phyloP scores from a whole-genome alignment of 768 basidiomycete species.

The Cubamyces sp. region DNA sequence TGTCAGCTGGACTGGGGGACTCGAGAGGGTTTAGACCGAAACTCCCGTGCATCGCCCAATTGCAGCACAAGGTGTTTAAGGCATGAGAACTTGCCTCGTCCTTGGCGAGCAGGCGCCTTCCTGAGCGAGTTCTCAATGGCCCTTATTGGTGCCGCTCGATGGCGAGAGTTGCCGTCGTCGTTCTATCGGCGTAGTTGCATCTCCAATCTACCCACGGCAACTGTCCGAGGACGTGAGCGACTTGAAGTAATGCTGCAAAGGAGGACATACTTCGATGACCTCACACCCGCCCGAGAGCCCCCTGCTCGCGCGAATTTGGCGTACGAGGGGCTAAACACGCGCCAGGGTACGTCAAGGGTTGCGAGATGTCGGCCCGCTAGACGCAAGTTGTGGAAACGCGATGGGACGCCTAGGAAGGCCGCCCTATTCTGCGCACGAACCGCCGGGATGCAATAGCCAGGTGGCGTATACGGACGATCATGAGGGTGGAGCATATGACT shows the following conservation, averaged over 20 bases:
- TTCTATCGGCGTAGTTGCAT: slow-evolving; percentile 17
- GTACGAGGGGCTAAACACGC: slow-evolving; percentile 1
- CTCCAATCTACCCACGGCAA: slow-evolving; percentile 14
- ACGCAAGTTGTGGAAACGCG: slow-evolving; percentile 13
- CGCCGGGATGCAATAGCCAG: slow-evolving; percentile 17
- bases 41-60: slow-evolving; percentile 4
- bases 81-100: slow-evolving; percentile 14
- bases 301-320: not conserved
- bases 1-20: slow-evolving; percentile 27
- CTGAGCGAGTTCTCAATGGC: slow-evolving; percentile 2
- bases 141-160: slow-evolving; percentile 12
- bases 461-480: slow-evolving; percentile 19
- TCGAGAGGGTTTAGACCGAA: slow-evolving; percentile 25
- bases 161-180: slow-evolving; percentile 2
- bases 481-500: slow-evolving; percentile 27
- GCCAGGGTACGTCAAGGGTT: slow-evolving; percentile 9
- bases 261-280: not conserved
- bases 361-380: not conserved
- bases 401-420: slow-evolving; percentile 19
- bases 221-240: not conserved
- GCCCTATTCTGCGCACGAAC: not conserved
- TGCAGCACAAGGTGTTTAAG: slow-evolving; percentile 19
- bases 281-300: not conserved
- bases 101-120: slow-evolving; percentile 12
- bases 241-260: not conserved